Conservation (phyloP, 176 grass and related monocot genomes). For the Luzula sylvatica region DNA sequence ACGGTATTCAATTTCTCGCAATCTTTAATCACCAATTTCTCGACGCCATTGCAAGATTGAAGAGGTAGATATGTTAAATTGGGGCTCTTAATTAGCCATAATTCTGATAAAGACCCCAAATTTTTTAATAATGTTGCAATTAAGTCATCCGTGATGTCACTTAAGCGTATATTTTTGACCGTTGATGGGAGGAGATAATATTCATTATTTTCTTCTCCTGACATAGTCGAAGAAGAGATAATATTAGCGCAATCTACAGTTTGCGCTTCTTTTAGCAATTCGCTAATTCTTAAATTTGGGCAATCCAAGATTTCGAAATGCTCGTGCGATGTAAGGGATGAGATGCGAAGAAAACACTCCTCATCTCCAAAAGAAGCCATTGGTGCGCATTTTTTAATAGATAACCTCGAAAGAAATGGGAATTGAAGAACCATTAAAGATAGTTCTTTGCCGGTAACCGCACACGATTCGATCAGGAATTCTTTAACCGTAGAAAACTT, state of each 20-base stretch:
- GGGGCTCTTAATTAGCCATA: slow-evolving; percentile 1
- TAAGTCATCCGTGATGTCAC: slow-evolving; percentile 5
- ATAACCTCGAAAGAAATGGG: slow-evolving; percentile 1
- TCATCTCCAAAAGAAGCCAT: not conserved
- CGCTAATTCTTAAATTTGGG: slow-evolving; percentile 10
- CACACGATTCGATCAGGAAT: not conserved
- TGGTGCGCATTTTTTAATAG: not conserved
- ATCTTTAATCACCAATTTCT: slow-evolving; percentile 13
- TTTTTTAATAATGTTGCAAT: not conserved
- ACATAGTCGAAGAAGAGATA: not conserved
- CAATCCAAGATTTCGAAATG: not conserved
- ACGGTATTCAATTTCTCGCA: not conserved
- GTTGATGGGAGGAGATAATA: slow-evolving; percentile 3
- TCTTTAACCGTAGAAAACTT: not conserved
- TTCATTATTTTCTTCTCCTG: not conserved
- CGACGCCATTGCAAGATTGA: not conserved
- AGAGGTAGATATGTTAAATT: slow-evolving; percentile 8
- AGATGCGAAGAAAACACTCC: slow-evolving; percentile 11
- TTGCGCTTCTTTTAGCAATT: slow-evolving; percentile 8
- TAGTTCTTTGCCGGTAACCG: slow-evolving; percentile 2
- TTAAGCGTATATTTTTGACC: slow-evolving; percentile 11
- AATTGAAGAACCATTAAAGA: slow-evolving; percentile 10
- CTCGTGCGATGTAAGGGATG: not conserved
- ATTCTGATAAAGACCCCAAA: slow-evolving; percentile 6
- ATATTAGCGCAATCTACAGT: not conserved